Base-by-base conservation (phyloP, 495 filamentous ascomycete species). In the Lophiotrema nucula region DNA sequence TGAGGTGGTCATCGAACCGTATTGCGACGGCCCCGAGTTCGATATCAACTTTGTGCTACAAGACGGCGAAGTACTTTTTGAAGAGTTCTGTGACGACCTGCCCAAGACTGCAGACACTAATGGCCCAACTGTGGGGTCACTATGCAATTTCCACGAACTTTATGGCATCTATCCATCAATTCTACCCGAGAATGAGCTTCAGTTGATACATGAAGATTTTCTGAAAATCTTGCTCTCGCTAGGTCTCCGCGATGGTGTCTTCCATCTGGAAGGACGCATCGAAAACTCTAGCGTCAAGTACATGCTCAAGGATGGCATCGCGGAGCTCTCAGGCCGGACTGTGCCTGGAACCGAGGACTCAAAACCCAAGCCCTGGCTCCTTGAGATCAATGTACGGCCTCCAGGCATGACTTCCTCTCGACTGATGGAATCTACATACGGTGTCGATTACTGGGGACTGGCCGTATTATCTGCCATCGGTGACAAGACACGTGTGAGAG, bases 271-370 rank as follows among this genome's bases (percentile, higher is more conserved):
- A 46, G 43, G 13, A 46, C 43, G 43, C 10, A 21, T 46, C 43
- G 43, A 46, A 46, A 46, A 46, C 26, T 46, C 43, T 22, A 46
- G 43, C 43, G 21, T 46, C 13, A 23, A 46, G 21, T 46, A 46
- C 21, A 24, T 24, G 4, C 11, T 4, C 11, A 46, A 46, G 12
- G 21, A 46, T 22, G 43, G 43, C 43, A 46, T 46, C 43, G 11
- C 21, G 11, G 43, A 24, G 11, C 43, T 46, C 43, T 10, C 43
- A 22, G 4, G 3, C 11, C 43, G 43, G 11, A 46, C 43, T 46
- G 21, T 46, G 11, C 13, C 39, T 18, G 12, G 21, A 43, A 11
- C 43, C 43, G 4, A 21, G 11, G 11, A 24, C 8, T 21, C 13
- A 21, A 24, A 21, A 22, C 43, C 43, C 13, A 22, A 21, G 10